These are phyloP conservation scores for Chrysophaeum taylorii DNA, from an alignment of 352 stramenopile species.

Conservation along the genomic window DNA sequence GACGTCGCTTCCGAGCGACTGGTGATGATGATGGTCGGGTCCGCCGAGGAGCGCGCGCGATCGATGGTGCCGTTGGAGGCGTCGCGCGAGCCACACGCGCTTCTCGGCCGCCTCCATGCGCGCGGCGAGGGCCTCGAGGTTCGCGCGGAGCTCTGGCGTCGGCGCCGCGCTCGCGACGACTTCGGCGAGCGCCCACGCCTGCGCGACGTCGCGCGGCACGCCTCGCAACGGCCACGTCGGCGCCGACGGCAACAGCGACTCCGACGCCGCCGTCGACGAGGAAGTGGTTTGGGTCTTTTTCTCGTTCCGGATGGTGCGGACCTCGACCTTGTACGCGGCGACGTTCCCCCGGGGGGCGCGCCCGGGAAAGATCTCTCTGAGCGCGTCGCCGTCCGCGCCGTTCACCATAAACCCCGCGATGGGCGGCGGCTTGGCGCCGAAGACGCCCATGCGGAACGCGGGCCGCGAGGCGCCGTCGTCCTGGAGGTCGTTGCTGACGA, in stretches of 20 bases:
- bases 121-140: background rate
- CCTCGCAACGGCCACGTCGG: slow-evolving; percentile 3
- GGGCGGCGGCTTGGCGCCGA: background rate
- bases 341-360: background rate
- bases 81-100: slow-evolving; percentile 8
- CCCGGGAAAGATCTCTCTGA: background rate
- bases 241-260: background rate
- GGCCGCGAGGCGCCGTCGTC: background rate
- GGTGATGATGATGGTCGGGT: too few species aligned
- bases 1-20: too few species aligned
- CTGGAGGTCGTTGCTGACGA: slow-evolving; percentile 7
- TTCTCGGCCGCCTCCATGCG: slow-evolving; percentile 4
- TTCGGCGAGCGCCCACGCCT: slow-evolving; percentile 10
- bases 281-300: too few species aligned
- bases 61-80: slow-evolving; percentile 5
- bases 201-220: background rate
- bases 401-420: slow-evolving; percentile 12
- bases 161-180: background rate
- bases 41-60: too few species aligned
- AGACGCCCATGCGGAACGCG: slow-evolving; percentile 13
- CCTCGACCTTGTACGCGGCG: background rate
- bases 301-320: slow-evolving; percentile 2
- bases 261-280: too few species aligned
- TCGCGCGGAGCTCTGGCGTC: background rate
- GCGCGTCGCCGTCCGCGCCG: background rate